A percentile compares a stretch with the other conserved stretches of the same genome.
Evolutionary conservation across 176 grass and related monocot species (phyloP).

Genomic region (Dactylis glomerata): DNA sequence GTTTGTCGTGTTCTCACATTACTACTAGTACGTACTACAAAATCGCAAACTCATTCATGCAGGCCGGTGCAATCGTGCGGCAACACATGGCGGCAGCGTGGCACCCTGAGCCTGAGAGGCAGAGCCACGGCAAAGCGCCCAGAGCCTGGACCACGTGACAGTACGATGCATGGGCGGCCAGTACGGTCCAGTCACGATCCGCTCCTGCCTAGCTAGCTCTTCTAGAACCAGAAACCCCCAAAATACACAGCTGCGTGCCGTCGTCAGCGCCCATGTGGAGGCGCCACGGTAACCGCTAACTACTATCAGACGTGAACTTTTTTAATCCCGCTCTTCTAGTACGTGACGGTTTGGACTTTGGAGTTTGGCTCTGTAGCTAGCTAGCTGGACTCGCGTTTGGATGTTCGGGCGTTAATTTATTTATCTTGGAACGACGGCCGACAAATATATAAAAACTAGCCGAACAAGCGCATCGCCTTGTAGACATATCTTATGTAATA

Average conservation of each 20-base stretch:
- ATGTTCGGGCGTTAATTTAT: background rate
- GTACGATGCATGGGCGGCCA: no score
- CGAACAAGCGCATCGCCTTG: no score
- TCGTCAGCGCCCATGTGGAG: conserved; percentile 21
- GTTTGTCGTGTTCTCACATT: background rate
- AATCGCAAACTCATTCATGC: background rate
- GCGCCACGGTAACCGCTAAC: conserved; percentile 2
- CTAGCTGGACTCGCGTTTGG: background rate
- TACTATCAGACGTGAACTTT: background rate
- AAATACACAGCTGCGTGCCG: no score
- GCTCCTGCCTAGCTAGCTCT: no score
- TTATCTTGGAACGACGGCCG: background rate
- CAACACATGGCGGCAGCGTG: conserved; percentile 11
- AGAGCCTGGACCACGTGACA: background rate
- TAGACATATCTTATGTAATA: no score
- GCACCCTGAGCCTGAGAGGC: background rate
- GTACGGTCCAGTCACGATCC: no score
- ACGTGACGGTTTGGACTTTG: conserved; percentile 5
- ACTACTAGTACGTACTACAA: no score
- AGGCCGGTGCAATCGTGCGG: background rate
- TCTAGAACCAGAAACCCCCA: no score
- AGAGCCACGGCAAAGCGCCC: background rate
- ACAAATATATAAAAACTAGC: no score
- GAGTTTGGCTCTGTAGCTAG: background rate
- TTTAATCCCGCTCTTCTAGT: background rate